phyloP scores from a whole-genome alignment of 2,329 filamentous ascomycete species.

The Stachybotrys chlorohalonatus region DNA sequence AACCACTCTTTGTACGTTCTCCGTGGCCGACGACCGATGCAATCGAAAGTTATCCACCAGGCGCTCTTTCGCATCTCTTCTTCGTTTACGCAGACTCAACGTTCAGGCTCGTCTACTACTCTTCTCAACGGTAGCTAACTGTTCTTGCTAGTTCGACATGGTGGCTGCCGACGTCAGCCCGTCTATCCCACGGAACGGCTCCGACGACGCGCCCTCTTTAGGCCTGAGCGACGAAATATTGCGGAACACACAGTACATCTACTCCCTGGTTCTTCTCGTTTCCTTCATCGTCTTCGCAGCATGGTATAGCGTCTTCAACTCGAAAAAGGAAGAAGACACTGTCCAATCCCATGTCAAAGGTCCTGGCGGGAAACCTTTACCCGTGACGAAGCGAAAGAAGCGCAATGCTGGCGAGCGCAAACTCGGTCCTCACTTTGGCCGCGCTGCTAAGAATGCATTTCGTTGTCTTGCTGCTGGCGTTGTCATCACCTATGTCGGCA shows the following conservation, averaged over 20 bases:
- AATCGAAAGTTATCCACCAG: constrained; percentile 4
- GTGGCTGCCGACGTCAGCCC: constrained; percentile 22
- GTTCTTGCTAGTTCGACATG: constrained; percentile 22
- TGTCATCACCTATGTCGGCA: constrained; percentile 66
- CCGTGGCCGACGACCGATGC: background rate
- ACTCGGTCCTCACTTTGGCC: constrained; percentile 48
- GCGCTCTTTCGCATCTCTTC: constrained; percentile 9
- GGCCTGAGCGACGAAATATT: constrained; percentile 32
- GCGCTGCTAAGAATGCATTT: constrained; percentile 62
- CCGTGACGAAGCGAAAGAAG: constrained; percentile 51
- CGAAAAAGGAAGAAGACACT: constrained; percentile 38
- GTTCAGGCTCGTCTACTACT: constrained; percentile 1
- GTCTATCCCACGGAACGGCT: constrained; percentile 14
- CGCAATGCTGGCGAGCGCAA: constrained; percentile 36
- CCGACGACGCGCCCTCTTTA: constrained; percentile 8
- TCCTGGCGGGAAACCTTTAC: constrained; percentile 83
- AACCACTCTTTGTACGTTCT: constrained; percentile 5
- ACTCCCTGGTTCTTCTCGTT: constrained; percentile 42
- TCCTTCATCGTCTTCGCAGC: constrained; percentile 42
- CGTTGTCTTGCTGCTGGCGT: constrained; percentile 64
- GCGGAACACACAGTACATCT: constrained; percentile 38
- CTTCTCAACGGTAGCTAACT: constrained; percentile 3
- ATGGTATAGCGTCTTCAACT: constrained; percentile 43
- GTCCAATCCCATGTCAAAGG: constrained; percentile 49
- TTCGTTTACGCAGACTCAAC: background rate